Percentiles rank a stretch among this genome's conserved stretches.
phyloP scores from a whole-genome alignment of 257 asterid species.

The Scutellaria barbata region DNA sequence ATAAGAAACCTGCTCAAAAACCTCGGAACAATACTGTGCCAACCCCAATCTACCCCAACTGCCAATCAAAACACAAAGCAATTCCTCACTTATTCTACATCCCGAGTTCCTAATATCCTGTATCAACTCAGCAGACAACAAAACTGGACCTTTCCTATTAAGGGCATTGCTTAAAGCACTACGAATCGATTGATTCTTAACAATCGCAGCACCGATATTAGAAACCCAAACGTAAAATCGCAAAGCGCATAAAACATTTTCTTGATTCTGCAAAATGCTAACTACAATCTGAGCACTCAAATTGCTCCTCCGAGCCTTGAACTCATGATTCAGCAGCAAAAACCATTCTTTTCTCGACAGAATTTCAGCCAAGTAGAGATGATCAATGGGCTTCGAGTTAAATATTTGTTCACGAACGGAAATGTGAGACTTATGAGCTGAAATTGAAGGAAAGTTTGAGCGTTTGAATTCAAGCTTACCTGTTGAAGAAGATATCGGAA shows the following conservation, averaged over 20 bases:
- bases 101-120: conserved; percentile 67
- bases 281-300: conserved; percentile 53
- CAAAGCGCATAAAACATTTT: conserved; percentile 58
- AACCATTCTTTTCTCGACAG: conserved; percentile 81
- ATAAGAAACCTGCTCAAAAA: conserved; percentile 88
- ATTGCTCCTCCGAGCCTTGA: conserved; percentile 47
- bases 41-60: conserved; percentile 97
- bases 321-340: conserved; percentile 72
- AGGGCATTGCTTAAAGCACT: conserved; percentile 65
- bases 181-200: conserved; percentile 56
- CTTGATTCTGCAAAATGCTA: conserved; percentile 82
- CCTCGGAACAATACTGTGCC: conserved; percentile 76
- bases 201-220: conserved; percentile 48
- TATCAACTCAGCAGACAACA: conserved; percentile 73
- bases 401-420: conserved; percentile 23
- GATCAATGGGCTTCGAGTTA: conserved; percentile 53
- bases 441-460: conserved; percentile 43
- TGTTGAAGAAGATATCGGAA: conserved; percentile 39
- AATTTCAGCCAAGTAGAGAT: conserved; percentile 54
- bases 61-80: conserved; percentile 70
- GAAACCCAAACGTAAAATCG: conserved; percentile 79
- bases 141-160: conserved; percentile 74
- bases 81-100: conserved; percentile 58
- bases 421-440: conserved; percentile 41
- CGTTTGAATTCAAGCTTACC: conserved; percentile 48